phyloP scores from a whole-genome alignment of 2,329 filamentous ascomycete genomes.

The Tolypocladium endophyticum region DNA sequence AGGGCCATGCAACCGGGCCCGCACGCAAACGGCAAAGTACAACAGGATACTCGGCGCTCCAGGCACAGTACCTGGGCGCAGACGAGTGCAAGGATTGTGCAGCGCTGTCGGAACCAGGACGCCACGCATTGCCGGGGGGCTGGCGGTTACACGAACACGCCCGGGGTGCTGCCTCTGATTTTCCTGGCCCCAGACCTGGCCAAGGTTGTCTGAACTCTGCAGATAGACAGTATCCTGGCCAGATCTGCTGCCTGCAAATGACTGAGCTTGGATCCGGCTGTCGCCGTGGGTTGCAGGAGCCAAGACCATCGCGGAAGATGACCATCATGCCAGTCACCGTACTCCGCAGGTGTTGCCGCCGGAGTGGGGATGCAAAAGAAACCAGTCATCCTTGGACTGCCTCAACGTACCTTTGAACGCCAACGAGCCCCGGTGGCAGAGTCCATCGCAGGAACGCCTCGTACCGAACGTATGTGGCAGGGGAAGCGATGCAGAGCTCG shows the following conservation, averaged over 20 bases:
- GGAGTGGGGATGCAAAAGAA: background rate
- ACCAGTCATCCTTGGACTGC: background rate
- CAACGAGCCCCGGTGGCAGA: background rate
- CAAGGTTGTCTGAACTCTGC: slow-evolving; percentile 1
- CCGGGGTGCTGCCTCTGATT: slow-evolving; percentile 5
- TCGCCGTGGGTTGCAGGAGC: background rate
- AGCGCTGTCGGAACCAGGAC: slow-evolving; percentile 12
- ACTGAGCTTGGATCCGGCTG: background rate
- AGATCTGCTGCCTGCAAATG: background rate
- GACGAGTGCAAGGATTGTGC: slow-evolving; percentile 8
- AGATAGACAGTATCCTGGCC: background rate
- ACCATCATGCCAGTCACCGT: background rate
- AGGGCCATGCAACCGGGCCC: slow-evolving; percentile 6
- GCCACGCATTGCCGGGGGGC: slow-evolving; percentile 11
- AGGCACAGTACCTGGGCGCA: slow-evolving; percentile 9
- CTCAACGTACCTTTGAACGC: background rate
- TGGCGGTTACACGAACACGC: slow-evolving; percentile 9
- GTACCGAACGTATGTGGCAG: background rate
- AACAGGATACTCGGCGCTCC: slow-evolving; percentile 9
- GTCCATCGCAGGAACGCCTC: background rate
- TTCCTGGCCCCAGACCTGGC: slow-evolving; percentile 3
- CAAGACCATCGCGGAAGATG: background rate
- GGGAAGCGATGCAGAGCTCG: background rate
- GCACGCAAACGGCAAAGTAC: slow-evolving; percentile 11
- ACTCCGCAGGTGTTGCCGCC: background rate